Percentiles rank a stretch among this genome's conserved stretches.
These are phyloP conservation scores for Paracoccidioides lutzii DNA, from an alignment of 2,329 filamentous ascomycete species.

Conservation along the genomic window DNA sequence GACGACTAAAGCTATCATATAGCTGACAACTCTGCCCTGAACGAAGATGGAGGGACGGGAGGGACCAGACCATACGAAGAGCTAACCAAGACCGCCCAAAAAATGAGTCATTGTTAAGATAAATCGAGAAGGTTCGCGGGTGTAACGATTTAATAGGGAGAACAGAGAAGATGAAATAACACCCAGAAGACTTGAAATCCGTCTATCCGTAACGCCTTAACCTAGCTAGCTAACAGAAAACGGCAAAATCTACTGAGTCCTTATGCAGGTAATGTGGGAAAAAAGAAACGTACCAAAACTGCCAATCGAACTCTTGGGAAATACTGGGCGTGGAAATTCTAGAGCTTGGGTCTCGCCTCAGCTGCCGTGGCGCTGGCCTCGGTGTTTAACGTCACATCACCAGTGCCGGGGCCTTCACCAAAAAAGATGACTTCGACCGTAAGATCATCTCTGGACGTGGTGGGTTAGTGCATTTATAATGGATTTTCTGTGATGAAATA, in stretches of 20 bases:
- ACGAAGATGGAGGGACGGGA: neutral
- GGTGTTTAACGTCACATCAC: conserved; percentile 68
- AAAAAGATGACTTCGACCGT: conserved; percentile 99
- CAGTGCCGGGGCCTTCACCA: conserved; percentile 62
- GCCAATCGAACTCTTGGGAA: neutral
- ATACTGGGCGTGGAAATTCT: conserved; percentile 4
- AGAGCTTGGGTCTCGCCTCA: conserved; percentile 38
- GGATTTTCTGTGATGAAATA: neutral
- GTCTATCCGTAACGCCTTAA: conserved; percentile 1
- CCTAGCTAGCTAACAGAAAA: neutral
- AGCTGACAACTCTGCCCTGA: neutral
- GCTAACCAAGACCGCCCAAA: too few species aligned
- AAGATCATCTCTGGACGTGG: conserved; percentile 61
- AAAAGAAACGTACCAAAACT: too few species aligned
- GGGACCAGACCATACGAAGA: neutral
- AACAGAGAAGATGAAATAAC: neutral
- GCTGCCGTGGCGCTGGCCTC: conserved; percentile 61
- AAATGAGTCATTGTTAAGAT: too few species aligned
- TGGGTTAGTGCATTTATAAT: conserved; percentile 9
- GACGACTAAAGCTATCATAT: neutral
- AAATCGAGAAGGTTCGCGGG: neutral
- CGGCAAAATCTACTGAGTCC: neutral
- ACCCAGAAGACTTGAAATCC: neutral
- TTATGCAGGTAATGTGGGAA: neutral
- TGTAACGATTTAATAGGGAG: neutral